A percentile compares a stretch with the other conserved stretches of the same genome.
Conservation (phyloP, 345 rosid genomes). For the Capsella bursapastoris region DNA sequence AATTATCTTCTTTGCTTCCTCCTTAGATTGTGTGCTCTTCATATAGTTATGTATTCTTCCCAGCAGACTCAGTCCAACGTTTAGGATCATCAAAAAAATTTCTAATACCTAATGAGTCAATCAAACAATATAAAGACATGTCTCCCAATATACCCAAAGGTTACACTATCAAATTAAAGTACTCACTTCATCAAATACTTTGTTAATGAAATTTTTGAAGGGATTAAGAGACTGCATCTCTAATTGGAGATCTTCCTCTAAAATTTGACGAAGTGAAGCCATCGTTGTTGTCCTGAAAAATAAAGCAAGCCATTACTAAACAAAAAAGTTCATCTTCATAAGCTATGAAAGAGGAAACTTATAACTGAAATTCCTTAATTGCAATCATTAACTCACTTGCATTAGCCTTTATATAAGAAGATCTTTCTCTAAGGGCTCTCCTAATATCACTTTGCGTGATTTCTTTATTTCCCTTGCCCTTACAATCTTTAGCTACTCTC, state of each 20-base stretch:
- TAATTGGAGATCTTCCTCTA: conserved; percentile 85
- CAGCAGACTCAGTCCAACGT: conserved; percentile 44
- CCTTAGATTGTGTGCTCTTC: conserved; percentile 50
- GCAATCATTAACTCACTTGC: conserved; percentile 55
- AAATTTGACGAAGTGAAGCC: conserved; percentile 78
- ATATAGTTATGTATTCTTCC: conserved; percentile 48
- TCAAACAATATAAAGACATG: conserved; percentile 17
- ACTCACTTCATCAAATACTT: conserved; percentile 68
- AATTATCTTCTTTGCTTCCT: conserved; percentile 45
- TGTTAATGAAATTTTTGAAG: conserved; percentile 65
- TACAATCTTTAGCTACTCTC: neutral
- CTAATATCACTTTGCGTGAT: conserved; percentile 55
- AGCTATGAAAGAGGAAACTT: conserved; percentile 3
- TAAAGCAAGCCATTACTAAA: neutral
- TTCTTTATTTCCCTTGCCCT: conserved; percentile 48
- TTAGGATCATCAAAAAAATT: conserved; percentile 45
- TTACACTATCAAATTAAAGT: conserved; percentile 10
- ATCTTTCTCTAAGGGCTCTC: conserved; percentile 64
- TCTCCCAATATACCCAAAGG: neutral
- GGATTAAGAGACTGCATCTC: conserved; percentile 68
- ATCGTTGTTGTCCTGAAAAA: conserved; percentile 64
- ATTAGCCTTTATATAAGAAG: conserved; percentile 66
- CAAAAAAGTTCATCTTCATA: neutral
- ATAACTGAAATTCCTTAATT: neutral
- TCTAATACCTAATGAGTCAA: conserved; percentile 33